Conservation (phyloP, 371 early-diverging fungal genomes). For the Haplosporangium sp. region DNA sequence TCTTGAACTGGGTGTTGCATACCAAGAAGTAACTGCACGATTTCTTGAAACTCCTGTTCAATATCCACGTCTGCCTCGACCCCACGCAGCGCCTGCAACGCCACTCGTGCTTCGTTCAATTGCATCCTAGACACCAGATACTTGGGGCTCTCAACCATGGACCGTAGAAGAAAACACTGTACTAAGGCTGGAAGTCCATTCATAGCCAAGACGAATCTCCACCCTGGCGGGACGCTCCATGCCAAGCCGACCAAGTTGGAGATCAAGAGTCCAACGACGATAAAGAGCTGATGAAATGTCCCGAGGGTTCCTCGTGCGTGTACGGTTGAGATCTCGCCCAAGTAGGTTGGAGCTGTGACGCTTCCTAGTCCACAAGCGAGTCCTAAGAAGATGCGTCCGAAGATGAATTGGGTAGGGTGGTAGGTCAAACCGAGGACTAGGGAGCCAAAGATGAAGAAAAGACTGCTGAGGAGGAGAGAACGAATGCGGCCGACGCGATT, state of each 20-base stretch:
- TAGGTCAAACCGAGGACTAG: constrained; percentile 69
- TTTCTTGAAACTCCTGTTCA: constrained; percentile 69
- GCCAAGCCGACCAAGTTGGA: constrained; percentile 71
- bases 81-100: constrained; percentile 71
- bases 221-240: constrained; percentile 68
- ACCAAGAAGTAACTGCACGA: constrained; percentile 59
- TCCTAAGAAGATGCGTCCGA: constrained; percentile 89
- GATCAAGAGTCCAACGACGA: constrained; percentile 82
- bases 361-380: constrained; percentile 85
- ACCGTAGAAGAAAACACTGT: constrained; percentile 76
- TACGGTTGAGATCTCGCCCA: constrained; percentile 83
- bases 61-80: constrained; percentile 53
- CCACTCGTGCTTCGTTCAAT: constrained; percentile 67
- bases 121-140: constrained; percentile 72
- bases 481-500: constrained; percentile 75
- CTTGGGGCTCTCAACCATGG: constrained; percentile 82
- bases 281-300: constrained; percentile 81
- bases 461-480: constrained; percentile 72
- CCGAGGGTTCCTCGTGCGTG: constrained; percentile 77
- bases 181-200: constrained; percentile 73
- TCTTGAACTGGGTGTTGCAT: neutral
- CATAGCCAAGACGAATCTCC: constrained; percentile 73
- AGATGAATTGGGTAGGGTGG: constrained; percentile 70
- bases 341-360: constrained; percentile 82
- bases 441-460: constrained; percentile 75